Evolutionary conservation across 495 filamentous ascomycete genomes (phyloP).

Genomic region (Saxophila tyrrhenica): DNA sequence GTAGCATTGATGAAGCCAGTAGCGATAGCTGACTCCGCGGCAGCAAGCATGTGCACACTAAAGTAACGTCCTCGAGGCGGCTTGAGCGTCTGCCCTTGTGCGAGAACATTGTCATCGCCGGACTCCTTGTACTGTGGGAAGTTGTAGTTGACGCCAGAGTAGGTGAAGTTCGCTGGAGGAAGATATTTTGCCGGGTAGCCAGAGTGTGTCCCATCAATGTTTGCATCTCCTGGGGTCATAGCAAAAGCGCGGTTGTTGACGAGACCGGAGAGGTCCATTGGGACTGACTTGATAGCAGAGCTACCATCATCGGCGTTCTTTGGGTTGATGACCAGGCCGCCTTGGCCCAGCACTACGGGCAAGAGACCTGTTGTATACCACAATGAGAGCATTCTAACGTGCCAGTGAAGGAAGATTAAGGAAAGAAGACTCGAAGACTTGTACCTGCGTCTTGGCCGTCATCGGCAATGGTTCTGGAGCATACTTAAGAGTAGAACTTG

Average conservation of each 20-base stretch:
- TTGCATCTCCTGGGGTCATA: slow-evolving; percentile 15
- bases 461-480: too few species aligned
- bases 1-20: slow-evolving; percentile 37
- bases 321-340: slow-evolving; percentile 12
- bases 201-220: slow-evolving; percentile 15
- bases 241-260: slow-evolving; percentile 19
- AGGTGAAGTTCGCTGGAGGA: slow-evolving; percentile 31
- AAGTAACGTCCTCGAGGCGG: slow-evolving; percentile 32
- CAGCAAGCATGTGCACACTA: slow-evolving; percentile 38
- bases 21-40: slow-evolving; percentile 35
- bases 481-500: too few species aligned
- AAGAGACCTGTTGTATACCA: too few species aligned
- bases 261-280: slow-evolving; percentile 11
- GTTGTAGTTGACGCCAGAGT: slow-evolving; percentile 35
- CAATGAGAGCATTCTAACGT: too few species aligned
- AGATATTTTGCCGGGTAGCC: slow-evolving; percentile 35
- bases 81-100: slow-evolving; percentile 32
- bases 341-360: slow-evolving; percentile 4
- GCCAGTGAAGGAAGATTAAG: too few species aligned
- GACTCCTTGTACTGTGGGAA: slow-evolving; percentile 38
- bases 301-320: slow-evolving; percentile 12
- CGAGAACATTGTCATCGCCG: slow-evolving; percentile 36
- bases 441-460: too few species aligned
- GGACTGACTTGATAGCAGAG: not conserved
- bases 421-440: too few species aligned